Evolutionary conservation across 352 stramenopile species (phyloP).

Genomic region (Achlya hypogyna): DNA sequence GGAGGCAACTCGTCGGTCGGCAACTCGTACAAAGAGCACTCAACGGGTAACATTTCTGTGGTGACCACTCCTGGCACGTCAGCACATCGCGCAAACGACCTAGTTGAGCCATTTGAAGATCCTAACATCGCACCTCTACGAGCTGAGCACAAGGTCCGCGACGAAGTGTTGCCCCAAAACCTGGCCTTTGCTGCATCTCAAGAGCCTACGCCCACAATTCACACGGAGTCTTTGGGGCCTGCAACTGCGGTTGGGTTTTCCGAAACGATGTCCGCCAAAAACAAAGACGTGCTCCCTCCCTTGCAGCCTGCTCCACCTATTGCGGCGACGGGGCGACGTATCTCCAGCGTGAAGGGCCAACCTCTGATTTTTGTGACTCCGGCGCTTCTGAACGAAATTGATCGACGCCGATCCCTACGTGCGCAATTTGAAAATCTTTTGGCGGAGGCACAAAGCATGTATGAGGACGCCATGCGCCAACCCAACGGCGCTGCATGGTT

Average conservation of each 20-base stretch:
- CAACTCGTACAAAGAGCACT: background rate
- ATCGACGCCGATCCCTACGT: background rate
- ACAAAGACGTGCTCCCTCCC: too few species aligned
- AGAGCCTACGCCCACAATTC: background rate
- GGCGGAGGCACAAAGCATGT: background rate
- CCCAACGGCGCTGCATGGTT: background rate
- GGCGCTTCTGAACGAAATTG: background rate
- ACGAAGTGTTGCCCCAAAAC: too few species aligned
- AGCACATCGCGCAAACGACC: background rate
- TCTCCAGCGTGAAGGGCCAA: background rate
- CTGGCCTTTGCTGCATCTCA: too few species aligned
- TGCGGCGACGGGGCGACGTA: background rate
- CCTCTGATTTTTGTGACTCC: background rate
- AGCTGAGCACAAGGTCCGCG: background rate
- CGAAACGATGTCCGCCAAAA: background rate
- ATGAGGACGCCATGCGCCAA: background rate
- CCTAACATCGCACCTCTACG: too few species aligned
- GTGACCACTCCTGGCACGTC: background rate
- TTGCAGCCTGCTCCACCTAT: background rate
- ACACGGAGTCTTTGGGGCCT: background rate
- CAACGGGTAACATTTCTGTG: background rate
- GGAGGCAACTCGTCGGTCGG: background rate
- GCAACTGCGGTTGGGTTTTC: background rate
- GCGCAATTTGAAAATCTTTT: background rate
- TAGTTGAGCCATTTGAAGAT: too few species aligned